Evolutionary conservation across 139 green algal species (phyloP), one percentile per base, ranked within the genome.

Genomic region (Diplosphaera chodatii): DNA sequence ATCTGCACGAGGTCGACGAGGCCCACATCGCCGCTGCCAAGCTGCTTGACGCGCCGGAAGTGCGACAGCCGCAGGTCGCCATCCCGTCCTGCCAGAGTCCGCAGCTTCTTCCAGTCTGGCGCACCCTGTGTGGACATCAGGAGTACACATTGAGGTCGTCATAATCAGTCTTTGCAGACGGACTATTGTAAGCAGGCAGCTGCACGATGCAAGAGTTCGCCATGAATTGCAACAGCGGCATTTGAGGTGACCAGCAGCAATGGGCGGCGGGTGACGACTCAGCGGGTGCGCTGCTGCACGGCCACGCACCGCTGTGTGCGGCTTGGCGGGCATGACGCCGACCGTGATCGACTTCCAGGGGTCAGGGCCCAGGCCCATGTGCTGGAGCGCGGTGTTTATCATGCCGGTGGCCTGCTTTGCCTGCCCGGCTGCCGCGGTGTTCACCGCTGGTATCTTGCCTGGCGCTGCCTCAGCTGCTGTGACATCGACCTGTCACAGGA

Each of bases 1-100:
- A 98, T 84, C 78, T 94, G 73, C 40, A 98, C 94, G 68, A 98
- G 82, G 77, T 98, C 92, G 34, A 99, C 94, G 64, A 93, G 84
- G 55, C 89, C 92, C 41, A 97, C 89, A 71, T 96, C 91, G 2
- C 93, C 93, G 4, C 85, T 83, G 31, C 93, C 93, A 71, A 98
- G 82, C 85, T 96, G 91, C 81, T 91, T 88, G 69, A 96, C 77
- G 28, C 90, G 84, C 40, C 80, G 66, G 75, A 98, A 98, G 83
- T 96, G 79, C 33, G 83, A 85, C 80, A 97, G 80, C 67, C 83
- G 82, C 41, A 98, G 81, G 68, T 84, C 80, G 34, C 88, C 87
- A 27, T 93, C 79, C 20, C 74, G 74, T 74, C 87, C 77, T 1
- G n/a, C 37, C 27, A 63, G 55, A 62, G 86, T 87, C 77, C 88